Percentiles rank a stretch among this genome's conserved stretches.
These are phyloP conservation scores for Astrothelium subdiscretum DNA, from an alignment of 495 filamentous ascomycete species.

Conservation along the genomic window DNA sequence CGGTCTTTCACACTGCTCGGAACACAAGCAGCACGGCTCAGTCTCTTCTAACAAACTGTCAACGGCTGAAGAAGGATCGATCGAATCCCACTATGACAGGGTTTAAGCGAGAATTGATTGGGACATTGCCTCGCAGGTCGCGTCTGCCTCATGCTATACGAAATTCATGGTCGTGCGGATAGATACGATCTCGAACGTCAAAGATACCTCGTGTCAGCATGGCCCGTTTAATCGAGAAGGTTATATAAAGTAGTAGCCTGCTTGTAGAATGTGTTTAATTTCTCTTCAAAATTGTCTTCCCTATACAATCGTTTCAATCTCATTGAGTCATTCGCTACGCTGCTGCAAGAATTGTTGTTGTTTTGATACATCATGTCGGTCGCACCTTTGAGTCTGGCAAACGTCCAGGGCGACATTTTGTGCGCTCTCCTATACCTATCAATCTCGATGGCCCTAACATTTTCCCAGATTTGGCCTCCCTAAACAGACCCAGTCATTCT, in stretches of 20 bases:
- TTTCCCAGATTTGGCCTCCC: slow-evolving; percentile 3
- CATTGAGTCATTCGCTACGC: not conserved
- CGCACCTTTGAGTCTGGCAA: not conserved
- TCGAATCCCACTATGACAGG: not conserved
- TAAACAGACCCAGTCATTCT: slow-evolving; percentile 6
- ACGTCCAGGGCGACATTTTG: slow-evolving; percentile 9
- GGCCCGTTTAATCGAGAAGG: not conserved
- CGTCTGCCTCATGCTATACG: not conserved
- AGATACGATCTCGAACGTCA: not conserved
- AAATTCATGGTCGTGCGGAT: not conserved
- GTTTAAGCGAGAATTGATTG: not conserved
- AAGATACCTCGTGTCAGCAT: not conserved
- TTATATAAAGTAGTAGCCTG: not conserved
- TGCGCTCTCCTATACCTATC: not conserved
- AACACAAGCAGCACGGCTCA: no score
- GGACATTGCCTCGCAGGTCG: not conserved
- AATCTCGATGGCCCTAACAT: not conserved
- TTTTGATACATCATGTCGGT: not conserved
- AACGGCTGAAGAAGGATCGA: not conserved
- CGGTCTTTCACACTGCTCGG: not conserved
- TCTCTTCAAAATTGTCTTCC: not conserved
- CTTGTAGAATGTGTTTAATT: not conserved
- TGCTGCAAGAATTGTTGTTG: not conserved
- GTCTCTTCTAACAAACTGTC: not conserved
- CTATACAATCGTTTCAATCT: not conserved